These are phyloP conservation scores for Tulasnella sp. DNA, from an alignment of 768 basidiomycete species.

Conservation along the genomic window DNA sequence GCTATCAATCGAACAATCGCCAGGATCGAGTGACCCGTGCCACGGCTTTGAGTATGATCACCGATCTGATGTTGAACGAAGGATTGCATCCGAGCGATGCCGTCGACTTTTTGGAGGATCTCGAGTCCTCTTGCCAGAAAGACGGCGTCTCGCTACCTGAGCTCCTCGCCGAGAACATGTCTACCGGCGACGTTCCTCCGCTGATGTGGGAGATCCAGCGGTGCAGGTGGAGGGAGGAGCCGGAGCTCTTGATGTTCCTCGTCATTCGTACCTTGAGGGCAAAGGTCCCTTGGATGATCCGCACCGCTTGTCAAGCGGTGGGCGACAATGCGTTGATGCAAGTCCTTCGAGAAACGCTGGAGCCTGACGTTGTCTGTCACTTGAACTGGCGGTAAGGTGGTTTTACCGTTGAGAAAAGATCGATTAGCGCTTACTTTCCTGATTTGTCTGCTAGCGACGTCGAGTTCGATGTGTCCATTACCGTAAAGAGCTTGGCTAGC, in stretches of 20 bases:
- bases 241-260: neutral
- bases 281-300: neutral
- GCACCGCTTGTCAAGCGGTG: neutral
- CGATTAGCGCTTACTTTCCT: neutral
- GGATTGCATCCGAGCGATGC: neutral
- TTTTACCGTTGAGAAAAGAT: neutral
- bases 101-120: neutral
- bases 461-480: neutral
- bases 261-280: neutral
- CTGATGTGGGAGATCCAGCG: neutral
- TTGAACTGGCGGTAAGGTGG: neutral
- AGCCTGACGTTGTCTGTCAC: neutral
- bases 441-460: neutral
- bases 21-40: neutral
- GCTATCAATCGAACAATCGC: neutral
- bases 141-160: neutral
- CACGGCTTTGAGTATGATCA: neutral
- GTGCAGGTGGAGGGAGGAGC: neutral
- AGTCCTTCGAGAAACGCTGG: neutral
- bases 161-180: neutral
- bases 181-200: neutral
- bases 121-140: neutral
- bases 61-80: neutral
- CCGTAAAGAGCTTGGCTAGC: neutral
- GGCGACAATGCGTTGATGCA: neutral